A percentile compares a stretch with the other conserved stretches of the same genome.
These are phyloP conservation scores for Amanita brunnescens DNA, from an alignment of 768 basidiomycete species.

Conservation along the genomic window DNA sequence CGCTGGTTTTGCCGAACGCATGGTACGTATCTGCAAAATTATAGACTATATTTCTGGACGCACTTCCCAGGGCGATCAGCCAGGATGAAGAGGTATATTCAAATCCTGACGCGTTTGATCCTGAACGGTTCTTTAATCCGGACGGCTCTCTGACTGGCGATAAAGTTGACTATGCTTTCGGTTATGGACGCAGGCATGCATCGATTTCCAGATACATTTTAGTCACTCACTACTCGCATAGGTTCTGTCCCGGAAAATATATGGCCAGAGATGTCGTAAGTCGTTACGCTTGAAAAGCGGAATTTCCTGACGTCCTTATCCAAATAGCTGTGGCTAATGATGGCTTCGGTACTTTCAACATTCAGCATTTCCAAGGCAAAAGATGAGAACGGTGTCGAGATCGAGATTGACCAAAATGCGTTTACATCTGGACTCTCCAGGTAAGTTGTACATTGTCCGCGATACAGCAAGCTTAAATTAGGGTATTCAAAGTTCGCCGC, in stretches of 20 bases:
- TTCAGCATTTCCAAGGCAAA: conserved; percentile 20
- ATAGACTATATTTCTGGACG: neutral
- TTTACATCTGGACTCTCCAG: conserved; percentile 24
- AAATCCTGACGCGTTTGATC: conserved; percentile 1
- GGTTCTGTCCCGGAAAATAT: neutral
- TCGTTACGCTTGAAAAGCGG: conserved; percentile 25
- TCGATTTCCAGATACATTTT: conserved; percentile 5
- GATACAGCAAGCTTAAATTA: too few species aligned
- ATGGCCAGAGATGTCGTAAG: neutral
- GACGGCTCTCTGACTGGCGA: conserved; percentile 2
- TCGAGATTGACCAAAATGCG: conserved; percentile 21
- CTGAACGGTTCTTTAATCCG: neutral
- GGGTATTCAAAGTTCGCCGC: conserved; percentile 5
- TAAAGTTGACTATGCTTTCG: conserved; percentile 15
- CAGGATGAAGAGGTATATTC: conserved; percentile 11
- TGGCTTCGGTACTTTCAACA: conserved; percentile 21
- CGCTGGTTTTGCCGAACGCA: conserved; percentile 2
- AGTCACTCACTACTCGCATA: neutral
- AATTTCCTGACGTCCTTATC: conserved; percentile 16
- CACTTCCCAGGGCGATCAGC: conserved; percentile 7
- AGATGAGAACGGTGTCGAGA: conserved; percentile 17
- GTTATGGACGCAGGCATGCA: conserved; percentile 18
- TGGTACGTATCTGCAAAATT: neutral
- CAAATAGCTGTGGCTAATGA: conserved; percentile 12
- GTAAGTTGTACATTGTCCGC: conserved; percentile 11